A percentile compares a stretch with the other conserved stretches of the same genome.
Evolutionary conservation across 495 filamentous ascomycete genomes (phyloP).

Genomic region (Gamarada debralockiae): DNA sequence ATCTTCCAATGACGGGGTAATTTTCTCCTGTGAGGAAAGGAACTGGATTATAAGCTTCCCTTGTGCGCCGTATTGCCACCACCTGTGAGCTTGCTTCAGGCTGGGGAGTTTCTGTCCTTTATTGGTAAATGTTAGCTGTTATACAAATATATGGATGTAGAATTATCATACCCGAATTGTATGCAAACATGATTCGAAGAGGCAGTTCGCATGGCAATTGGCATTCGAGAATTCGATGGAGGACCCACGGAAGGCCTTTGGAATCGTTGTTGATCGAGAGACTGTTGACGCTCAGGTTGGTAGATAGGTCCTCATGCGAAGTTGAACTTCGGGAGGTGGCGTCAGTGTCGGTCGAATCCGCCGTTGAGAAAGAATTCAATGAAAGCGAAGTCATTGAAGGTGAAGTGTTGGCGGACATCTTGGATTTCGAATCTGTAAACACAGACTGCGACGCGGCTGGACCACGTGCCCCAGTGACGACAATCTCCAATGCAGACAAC

Average conservation of each 20-base stretch:
- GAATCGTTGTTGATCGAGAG: too few relatives aligned
- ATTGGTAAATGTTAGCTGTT: neutral
- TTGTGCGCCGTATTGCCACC: slow-evolving; percentile 12
- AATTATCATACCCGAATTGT: slow-evolving; percentile 16
- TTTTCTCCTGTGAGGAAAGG: slow-evolving; percentile 8
- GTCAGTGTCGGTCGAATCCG: too few relatives aligned
- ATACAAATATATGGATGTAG: neutral
- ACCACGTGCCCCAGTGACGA: too few relatives aligned
- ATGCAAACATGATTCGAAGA: slow-evolving; percentile 21
- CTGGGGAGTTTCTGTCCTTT: slow-evolving; percentile 16
- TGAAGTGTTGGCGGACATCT: too few relatives aligned
- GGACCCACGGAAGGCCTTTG: slow-evolving; percentile 10
- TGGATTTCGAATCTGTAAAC: too few relatives aligned
- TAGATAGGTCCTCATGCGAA: too few relatives aligned
- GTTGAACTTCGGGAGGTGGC: too few relatives aligned
- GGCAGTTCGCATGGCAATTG: slow-evolving; percentile 6
- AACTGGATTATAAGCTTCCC: slow-evolving; percentile 15
- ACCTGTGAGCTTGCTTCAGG: slow-evolving; percentile 8
- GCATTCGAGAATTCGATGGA: slow-evolving; percentile 10
- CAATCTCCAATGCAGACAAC: too few relatives aligned
- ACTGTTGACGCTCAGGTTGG: too few relatives aligned
- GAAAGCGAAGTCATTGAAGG: too few relatives aligned
- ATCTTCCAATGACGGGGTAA: neutral
- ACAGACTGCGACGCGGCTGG: too few relatives aligned
- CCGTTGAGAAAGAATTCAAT: too few relatives aligned